Percentiles rank a stretch among this genome's conserved stretches.
Conservation (phyloP, 1,284 basidiomycete genomes). For the Ceratobasidium sp. region DNA sequence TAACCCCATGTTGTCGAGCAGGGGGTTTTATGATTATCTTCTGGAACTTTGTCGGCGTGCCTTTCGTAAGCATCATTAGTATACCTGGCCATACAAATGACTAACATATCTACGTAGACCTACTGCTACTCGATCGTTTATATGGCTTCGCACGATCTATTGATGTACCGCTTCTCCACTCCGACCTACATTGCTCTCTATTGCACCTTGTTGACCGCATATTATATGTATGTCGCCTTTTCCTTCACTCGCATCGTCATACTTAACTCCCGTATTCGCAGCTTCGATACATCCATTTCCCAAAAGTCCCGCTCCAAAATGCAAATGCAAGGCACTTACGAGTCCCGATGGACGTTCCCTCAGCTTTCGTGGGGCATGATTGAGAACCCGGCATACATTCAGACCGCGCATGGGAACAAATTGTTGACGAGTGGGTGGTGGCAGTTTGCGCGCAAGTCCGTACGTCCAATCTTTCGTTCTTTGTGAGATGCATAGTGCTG, state of each 20-base stretch:
- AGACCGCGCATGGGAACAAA: slow-evolving; percentile 95
- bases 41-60: slow-evolving; percentile 94
- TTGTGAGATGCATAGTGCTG: neutral
- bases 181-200: slow-evolving; percentile 61
- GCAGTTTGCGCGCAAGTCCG: slow-evolving; percentile 90
- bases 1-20: slow-evolving; percentile 49
- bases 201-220: slow-evolving; percentile 80
- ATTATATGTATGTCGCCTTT: slow-evolving; percentile 75
- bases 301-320: slow-evolving; percentile 99
- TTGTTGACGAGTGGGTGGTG: slow-evolving; percentile 90
- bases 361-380: slow-evolving; percentile 90
- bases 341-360: slow-evolving; percentile 92
- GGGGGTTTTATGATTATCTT: slow-evolving; percentile 96
- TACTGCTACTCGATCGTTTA: slow-evolving; percentile 82
- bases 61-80: slow-evolving; percentile 63
- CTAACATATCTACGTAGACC: slow-evolving; percentile 67
- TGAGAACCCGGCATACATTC: slow-evolving; percentile 90
- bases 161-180: too few species aligned
- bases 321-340: slow-evolving; percentile 91
- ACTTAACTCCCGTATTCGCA: slow-evolving; percentile 55
- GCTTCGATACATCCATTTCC: slow-evolving; percentile 95
- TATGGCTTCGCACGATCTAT: too few species aligned
- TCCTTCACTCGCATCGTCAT: slow-evolving; percentile 24
- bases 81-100: slow-evolving; percentile 60
- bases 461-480: slow-evolving; percentile 57